Conservation (phyloP, 495 filamentous ascomycete genomes). For the Penicillium paxilli region DNA sequence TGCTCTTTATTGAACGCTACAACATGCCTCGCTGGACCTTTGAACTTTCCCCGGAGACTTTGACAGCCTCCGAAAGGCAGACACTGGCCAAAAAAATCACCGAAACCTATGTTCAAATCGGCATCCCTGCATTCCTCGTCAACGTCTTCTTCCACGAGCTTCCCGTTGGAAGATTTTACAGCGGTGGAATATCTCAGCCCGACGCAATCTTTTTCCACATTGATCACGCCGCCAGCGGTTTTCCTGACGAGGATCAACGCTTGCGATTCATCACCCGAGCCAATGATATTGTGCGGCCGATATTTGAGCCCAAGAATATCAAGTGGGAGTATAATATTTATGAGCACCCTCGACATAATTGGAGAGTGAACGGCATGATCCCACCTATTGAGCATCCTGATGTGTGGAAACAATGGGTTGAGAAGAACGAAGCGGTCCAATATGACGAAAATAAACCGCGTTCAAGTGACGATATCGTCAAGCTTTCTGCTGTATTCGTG, state of each 20-base stretch:
- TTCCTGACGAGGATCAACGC: not conserved
- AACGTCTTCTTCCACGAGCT: not conserved
- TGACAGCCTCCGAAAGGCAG: not conserved
- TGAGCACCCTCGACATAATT: not conserved
- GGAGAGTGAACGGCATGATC: not conserved
- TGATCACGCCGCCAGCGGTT: not conserved
- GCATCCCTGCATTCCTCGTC: not conserved
- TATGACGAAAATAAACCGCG: not conserved
- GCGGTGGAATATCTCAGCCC: not conserved
- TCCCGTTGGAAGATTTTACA: not conserved
- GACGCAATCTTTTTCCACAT: not conserved
- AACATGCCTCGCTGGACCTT: not conserved
- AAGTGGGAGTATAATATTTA: not conserved
- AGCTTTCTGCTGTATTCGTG: no score
- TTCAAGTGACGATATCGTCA: not conserved
- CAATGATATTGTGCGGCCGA: not conserved
- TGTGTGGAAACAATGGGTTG: not conserved
- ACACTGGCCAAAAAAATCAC: not conserved
- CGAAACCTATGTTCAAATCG: not conserved
- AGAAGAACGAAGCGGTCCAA: not conserved
- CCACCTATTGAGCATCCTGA: not conserved
- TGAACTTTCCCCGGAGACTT: not conserved
- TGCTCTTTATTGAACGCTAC: not conserved
- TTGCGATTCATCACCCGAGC: not conserved
- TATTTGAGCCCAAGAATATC: not conserved